Conservation (phyloP, 441 rosid genomes). For the Viola pubescens region DNA sequence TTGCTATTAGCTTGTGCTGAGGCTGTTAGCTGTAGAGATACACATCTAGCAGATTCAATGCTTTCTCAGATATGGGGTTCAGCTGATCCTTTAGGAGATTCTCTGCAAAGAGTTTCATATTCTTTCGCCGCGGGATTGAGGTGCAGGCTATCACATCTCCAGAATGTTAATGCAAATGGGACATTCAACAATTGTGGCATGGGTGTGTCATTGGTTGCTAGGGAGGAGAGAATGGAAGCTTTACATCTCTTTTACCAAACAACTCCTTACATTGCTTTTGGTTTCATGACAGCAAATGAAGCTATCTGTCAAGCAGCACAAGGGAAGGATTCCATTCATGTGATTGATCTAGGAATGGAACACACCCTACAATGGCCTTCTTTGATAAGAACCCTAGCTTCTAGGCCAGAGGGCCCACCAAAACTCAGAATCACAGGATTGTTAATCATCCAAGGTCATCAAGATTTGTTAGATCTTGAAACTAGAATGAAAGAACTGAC, state of each 20-base stretch:
- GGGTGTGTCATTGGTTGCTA: constrained; percentile 22
- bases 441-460: constrained; percentile 17
- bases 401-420: constrained; percentile 46
- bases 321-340: constrained; percentile 38
- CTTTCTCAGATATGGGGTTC: constrained; percentile 44
- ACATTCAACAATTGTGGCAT: constrained; percentile 21
- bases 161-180: constrained; percentile 37
- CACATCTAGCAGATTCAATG: constrained; percentile 40
- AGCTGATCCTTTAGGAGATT: constrained; percentile 38
- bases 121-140: constrained; percentile 50
- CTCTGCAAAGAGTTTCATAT: constrained; percentile 53
- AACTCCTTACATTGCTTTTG: constrained; percentile 57
- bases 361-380: constrained; percentile 61
- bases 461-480: constrained; percentile 22
- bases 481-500: constrained; percentile 30
- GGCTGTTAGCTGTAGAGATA: constrained; percentile 58
- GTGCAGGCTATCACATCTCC: constrained; percentile 44
- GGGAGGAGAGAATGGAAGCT: constrained; percentile 51
- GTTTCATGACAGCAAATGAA: constrained; percentile 64
- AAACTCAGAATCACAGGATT: constrained; percentile 43
- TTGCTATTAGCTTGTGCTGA: constrained; percentile 57
- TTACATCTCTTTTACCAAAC: constrained; percentile 49
- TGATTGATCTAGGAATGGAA: constrained; percentile 52
- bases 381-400: constrained; percentile 45
- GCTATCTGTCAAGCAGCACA: constrained; percentile 54